These are phyloP conservation scores for Vitis rupestris DNA, from an alignment of 164 flowering plant species.

Conservation along the genomic window DNA sequence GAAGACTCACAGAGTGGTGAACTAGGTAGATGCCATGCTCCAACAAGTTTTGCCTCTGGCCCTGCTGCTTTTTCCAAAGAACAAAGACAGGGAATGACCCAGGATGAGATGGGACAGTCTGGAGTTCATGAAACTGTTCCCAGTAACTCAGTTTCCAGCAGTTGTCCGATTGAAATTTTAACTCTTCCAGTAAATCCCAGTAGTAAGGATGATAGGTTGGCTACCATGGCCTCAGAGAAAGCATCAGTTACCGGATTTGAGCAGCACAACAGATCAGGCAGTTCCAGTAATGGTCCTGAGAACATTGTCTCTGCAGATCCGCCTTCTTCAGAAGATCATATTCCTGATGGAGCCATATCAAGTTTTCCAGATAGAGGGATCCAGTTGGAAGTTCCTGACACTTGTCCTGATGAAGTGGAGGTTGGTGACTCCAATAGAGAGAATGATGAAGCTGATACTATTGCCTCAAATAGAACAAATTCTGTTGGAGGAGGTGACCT, in stretches of 20 bases:
- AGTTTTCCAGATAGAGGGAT: constrained; percentile 1
- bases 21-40: constrained; percentile 9
- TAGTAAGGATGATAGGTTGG: background rate
- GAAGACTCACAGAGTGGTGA: constrained; percentile 12
- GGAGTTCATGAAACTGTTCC: constrained; percentile 6
- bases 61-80: constrained; percentile 19
- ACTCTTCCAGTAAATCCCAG: background rate
- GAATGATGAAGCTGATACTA: constrained; percentile 12
- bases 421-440: constrained; percentile 1
- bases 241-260: background rate
- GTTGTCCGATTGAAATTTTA: background rate
- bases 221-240: background rate
- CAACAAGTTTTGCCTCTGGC: background rate
- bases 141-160: background rate
- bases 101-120: constrained; percentile 8
- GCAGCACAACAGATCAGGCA: background rate
- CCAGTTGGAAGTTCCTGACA: constrained; percentile 4
- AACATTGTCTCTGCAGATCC: constrained; percentile 2
- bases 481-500: constrained; percentile 3
- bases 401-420: constrained; percentile 13
- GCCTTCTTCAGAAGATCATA: constrained; percentile 7
- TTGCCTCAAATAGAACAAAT: constrained; percentile 9
- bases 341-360: constrained; percentile 5
- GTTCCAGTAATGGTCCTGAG: background rate
- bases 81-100: constrained; percentile 2